Percentiles rank a stretch among this genome's conserved stretches.
Conservation (phyloP, 1,284 basidiomycete genomes). For the Ganoderma lucidum region DNA sequence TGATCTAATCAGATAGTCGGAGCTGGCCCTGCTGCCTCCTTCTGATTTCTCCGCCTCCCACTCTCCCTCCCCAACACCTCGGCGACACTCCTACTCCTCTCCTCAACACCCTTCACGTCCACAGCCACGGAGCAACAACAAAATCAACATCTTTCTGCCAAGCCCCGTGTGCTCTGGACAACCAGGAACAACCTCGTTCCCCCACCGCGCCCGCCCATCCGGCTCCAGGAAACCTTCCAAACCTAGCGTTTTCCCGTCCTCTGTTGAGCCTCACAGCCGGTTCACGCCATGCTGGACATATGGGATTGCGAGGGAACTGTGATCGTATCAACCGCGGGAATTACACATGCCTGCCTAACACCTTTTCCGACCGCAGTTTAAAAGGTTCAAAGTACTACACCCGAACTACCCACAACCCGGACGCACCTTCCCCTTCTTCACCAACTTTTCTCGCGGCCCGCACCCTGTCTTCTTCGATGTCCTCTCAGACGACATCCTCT, state of each 20-base stretch:
- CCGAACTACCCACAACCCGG: constrained; percentile 22
- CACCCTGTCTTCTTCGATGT: constrained; percentile 19
- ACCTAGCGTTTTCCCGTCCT: neutral
- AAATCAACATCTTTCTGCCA: neutral
- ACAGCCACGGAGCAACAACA: neutral
- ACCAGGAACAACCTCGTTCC: neutral
- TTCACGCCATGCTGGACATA: constrained; percentile 13
- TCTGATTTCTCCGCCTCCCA: neutral
- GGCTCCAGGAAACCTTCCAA: neutral
- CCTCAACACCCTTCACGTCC: neutral
- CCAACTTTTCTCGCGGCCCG: constrained; percentile 19
- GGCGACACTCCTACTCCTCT: constrained; percentile 5
- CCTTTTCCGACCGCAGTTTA: constrained; percentile 27
- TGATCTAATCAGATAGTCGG: constrained; percentile 35
- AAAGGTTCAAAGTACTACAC: constrained; percentile 24
- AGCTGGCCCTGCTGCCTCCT: neutral
- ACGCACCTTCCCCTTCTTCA: constrained; percentile 21
- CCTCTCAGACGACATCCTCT: constrained; percentile 20
- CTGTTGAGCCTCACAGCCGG: constrained; percentile 16
- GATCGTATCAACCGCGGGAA: constrained; percentile 25
- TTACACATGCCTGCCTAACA: constrained; percentile 13
- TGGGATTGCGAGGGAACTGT: constrained; percentile 4
- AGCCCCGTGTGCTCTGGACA: neutral
- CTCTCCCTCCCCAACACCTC: constrained; percentile 5
- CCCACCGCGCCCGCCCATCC: neutral